A percentile compares a stretch with the other conserved stretches of the same genome.
Evolutionary conservation across 208 protist genomes (phyloP).

Genomic region (Angomonas deanei): DNA sequence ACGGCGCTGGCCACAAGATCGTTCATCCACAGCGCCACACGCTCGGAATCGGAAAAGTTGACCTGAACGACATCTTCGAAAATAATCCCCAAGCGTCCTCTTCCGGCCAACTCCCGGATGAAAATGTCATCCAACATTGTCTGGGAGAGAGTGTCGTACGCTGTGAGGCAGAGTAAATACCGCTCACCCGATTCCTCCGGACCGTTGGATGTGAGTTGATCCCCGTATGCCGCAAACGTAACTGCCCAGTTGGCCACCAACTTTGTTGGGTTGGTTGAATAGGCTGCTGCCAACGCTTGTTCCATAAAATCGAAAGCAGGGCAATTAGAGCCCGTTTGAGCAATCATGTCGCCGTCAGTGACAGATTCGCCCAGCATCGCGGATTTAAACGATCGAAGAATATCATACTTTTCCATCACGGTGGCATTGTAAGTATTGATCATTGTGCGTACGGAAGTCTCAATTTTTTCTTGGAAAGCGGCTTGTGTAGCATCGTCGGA

Average conservation of each 20-base stretch:
- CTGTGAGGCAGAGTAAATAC: too few relatives aligned
- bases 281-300: not conserved
- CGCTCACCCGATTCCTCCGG: too few relatives aligned
- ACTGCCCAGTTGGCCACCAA: not conserved
- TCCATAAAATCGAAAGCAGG: not conserved
- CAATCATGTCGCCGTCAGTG: not conserved
- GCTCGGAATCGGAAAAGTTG: too few relatives aligned
- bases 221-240: not conserved
- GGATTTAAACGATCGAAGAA: not conserved
- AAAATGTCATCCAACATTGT: too few relatives aligned
- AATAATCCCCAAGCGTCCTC: too few relatives aligned
- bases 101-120: too few relatives aligned
- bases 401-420: not conserved
- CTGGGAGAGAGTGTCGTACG: too few relatives aligned
- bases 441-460: not conserved
- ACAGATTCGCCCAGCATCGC: not conserved
- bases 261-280: not conserved
- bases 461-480: not conserved
- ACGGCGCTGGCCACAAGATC: too few relatives aligned
- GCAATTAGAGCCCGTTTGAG: not conserved
- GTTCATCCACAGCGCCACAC: too few relatives aligned
- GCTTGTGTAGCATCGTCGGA: not conserved
- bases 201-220: too few relatives aligned
- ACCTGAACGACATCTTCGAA: too few relatives aligned
- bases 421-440: not conserved